Evolutionary conservation across 192 early-diverging fungal genomes (phyloP).

Genomic region (Coemansia sp.): DNA sequence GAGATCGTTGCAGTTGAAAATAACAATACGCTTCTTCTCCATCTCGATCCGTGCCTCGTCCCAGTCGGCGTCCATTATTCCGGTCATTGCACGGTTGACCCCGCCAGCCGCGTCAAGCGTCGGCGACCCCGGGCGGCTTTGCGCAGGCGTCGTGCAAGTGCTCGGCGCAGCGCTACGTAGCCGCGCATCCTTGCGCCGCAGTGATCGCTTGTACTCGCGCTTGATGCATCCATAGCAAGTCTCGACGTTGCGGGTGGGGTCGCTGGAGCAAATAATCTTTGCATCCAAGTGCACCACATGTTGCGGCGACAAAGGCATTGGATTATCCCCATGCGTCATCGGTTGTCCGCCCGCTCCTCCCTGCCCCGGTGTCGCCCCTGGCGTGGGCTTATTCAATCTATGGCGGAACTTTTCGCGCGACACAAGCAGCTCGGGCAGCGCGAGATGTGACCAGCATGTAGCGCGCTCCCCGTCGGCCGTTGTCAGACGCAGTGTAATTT

Average conservation of each 20-base stretch:
- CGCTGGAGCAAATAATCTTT: constrained; percentile 81
- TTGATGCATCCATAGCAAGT: constrained; percentile 83
- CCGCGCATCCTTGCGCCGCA: constrained; percentile 57
- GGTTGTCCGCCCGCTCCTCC: background rate
- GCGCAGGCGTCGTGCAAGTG: constrained; percentile 59
- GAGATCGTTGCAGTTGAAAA: constrained; percentile 86
- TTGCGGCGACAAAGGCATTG: constrained; percentile 46
- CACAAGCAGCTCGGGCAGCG: constrained; percentile 80
- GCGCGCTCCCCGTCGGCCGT: constrained; percentile 70
- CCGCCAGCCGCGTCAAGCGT: constrained; percentile 39
- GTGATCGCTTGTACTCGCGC: constrained; percentile 76
- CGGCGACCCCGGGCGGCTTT: constrained; percentile 58
- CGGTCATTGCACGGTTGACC: constrained; percentile 42
- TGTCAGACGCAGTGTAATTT: constrained; percentile 82
- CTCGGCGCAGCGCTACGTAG: constrained; percentile 40
- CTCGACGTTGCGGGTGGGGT: constrained; percentile 69
- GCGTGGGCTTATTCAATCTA: constrained; percentile 34
- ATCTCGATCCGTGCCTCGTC: constrained; percentile 67
- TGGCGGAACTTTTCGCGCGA: constrained; percentile 75
- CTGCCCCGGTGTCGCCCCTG: background rate
- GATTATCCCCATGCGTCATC: constrained; percentile 33
- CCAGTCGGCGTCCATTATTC: constrained; percentile 60
- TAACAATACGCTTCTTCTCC: constrained; percentile 77
- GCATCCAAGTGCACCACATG: constrained; percentile 77
- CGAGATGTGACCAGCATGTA: constrained; percentile 78